Conservation (phyloP, 1,139 yeast genomes). For the Yarrowia galli region DNA sequence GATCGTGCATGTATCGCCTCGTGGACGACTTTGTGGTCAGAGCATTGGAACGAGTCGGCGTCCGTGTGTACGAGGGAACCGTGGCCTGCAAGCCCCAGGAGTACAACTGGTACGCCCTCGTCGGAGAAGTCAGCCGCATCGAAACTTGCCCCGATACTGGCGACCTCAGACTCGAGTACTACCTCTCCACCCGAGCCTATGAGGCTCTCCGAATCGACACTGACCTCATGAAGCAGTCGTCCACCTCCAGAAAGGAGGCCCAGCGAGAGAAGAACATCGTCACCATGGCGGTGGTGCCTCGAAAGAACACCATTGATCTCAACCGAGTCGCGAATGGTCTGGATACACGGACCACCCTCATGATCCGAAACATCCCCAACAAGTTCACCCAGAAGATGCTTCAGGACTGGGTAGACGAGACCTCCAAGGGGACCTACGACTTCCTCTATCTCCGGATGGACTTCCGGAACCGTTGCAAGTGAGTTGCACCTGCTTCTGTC, state of each 20-base stretch:
- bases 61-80: slow-evolving; percentile 13
- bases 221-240: slow-evolving; percentile 24
- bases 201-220: slow-evolving; percentile 28
- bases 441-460: slow-evolving; percentile 62
- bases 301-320: slow-evolving; percentile 51
- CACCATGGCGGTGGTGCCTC: slow-evolving; percentile 49
- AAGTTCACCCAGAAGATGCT: slow-evolving; percentile 57
- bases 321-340: slow-evolving; percentile 52
- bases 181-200: slow-evolving; percentile 20
- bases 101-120: slow-evolving; percentile 32
- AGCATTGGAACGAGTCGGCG: slow-evolving; percentile 2
- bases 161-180: slow-evolving; percentile 20
- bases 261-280: slow-evolving; percentile 42
- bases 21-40: slow-evolving; percentile 11
- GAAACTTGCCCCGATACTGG: slow-evolving; percentile 26
- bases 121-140: slow-evolving; percentile 20
- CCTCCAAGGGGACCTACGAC: slow-evolving; percentile 60
- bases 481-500: not conserved
- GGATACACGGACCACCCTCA: slow-evolving; percentile 58
- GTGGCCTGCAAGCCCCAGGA: slow-evolving; percentile 27
- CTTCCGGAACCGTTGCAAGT: slow-evolving; percentile 56
- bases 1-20: not conserved
- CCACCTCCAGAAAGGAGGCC: slow-evolving; percentile 19
- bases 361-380: slow-evolving; percentile 62
- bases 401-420: slow-evolving; percentile 56